Evolutionary conservation across 75 land plant species (phyloP), one percentile per base, ranked within the genome.

Genomic region (Larix kaempferi): DNA sequence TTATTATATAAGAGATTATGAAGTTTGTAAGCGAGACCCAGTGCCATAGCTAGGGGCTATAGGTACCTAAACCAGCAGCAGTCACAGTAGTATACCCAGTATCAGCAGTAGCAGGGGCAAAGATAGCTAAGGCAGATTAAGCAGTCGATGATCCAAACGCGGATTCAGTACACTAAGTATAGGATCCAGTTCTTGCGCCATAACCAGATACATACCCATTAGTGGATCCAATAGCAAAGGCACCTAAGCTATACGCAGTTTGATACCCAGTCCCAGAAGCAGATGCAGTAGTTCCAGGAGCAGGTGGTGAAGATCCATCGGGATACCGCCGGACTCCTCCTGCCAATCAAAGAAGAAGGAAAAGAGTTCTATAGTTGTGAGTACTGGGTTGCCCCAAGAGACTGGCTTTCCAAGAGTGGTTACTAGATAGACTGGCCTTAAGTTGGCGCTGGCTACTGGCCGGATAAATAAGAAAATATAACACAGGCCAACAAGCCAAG

Each of bases 251-350:
- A 41, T 2, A 41, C 3, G 3, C 1, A 35, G 0, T 4, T n/a
- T 0, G 62, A 59, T 59, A 59, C 62, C 26, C 5, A 59, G 21
- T 23, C 26, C 26, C 62, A 59, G 0, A 59, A 59, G 62, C 0
- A 59, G 62, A 59, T 59, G 62, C 5, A 59, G 5, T n/a, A 59
- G 62, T n/a, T 59, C 62, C 1, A 59, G 22, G 62, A 59, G 62
- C 15, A n/a, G 62, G 62, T 59, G 62, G 62, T 59, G 62, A 59
- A 59, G 62, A 59, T 59, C 62, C 5, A 59, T n/a, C n/a, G n/a
- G n/a, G n/a, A n/a, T n/a, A n/a, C n/a, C n/a, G n/a, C n/a, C n/a
- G n/a, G n/a, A n/a, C n/a, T n/a, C n/a, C n/a, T n/a, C n/a, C n/a
- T n/a, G n/a, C n/a, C 33, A 29, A 29, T 29, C 0, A 29, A 29